Base-by-base conservation (phyloP, 192 early-diverging fungal species). In the Chytriomyces sp. region DNA sequence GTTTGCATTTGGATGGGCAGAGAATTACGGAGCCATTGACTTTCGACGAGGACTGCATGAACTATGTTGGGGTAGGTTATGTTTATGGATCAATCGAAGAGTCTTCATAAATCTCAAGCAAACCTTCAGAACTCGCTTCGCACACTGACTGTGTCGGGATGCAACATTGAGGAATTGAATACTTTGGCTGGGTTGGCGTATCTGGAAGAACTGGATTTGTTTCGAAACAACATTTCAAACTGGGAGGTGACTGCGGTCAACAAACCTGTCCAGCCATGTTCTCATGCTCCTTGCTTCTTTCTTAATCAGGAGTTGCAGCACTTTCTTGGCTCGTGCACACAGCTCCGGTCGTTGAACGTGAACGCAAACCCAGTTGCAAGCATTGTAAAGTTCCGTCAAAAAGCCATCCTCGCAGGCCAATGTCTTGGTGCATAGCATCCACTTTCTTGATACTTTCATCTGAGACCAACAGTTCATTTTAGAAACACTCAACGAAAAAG, bases 1-100 rank as follows among this genome's bases (percentile, higher is more conserved):
- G 67, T 13, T 75, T 89, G n/a, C 85, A 88, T 45, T 50, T 89
- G n/a, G 86, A 89, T 66, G 65, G 82, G 24, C 88, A 89, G 67
- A 61, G 60, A 61, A 64, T 80, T 44, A 28, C 20, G 16, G 64
- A 61, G 18, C 24, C 61, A 20, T 47, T 87, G 44, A 75, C 69
- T 24, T 80, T 87, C 71, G 83, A 86, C 66, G 23, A 26, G 9
- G 83, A 66, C 8, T 81, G 66, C n/a, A 70, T 86, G 72, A 59
- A 64, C 7, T 20, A 72, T 9, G 43, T 87, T 8, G 71, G 72
- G 18, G 86, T 87, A 80, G 50, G 61, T 49, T 68, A 49, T 72
- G 71, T 69, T 47, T n/a, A n/a, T 35, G 2, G 0, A 1, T 18
- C 26, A 74, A 0, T 67, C 57, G 6, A 35, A 62, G 6, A 57